Evolutionary conservation across 106 monocot species (phyloP), one percentile per base, ranked within the genome.

Genomic region (Cymbidium sinense): DNA sequence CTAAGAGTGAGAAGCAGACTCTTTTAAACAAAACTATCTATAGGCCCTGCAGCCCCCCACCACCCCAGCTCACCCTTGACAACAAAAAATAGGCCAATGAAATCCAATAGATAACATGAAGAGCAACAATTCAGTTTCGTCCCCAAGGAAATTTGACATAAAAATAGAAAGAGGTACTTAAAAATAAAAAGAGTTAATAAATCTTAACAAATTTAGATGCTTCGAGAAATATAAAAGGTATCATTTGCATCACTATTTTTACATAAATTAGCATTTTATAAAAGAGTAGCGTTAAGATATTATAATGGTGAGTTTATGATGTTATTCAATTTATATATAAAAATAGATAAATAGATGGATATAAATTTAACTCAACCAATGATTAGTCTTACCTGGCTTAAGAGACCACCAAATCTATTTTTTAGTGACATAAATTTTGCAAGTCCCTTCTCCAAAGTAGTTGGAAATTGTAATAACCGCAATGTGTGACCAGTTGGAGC

Each of bases 401-500:
- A 70, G 12, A 98, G 39, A 25, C 96, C 96, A 70, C 94, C 96
- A 82, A 94, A 98, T 85, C 84, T 90, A 84, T 82, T 98, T 84
- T 88, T 94, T 76, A 98, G 84, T 20, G 87, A 36, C 96, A 98
- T 88, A 7, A 98, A 30, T 74, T 98, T 94, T 70, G 88, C 88
- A 23, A 98, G 50, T 58, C 96, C 96, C 69, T 98, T 98, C 82
- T 98, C 96, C 74, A 98, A 77, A 21, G 91, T 90, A 50, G 96
- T 88, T 44, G 96, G 96, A 62, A 98, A 94, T 76, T 98, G 96
- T 74, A 98, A 79, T 34, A 98, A 72, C 7, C 96, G 79, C 70
- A 98, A 82, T 75, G 96, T 98, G 67, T 98, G 94, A 34, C 96
- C 96, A 75, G 96, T 98, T 78, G 96, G 96, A 75, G 96, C 96